Percentiles rank a stretch among this genome's conserved stretches.
Evolutionary conservation across 495 filamentous ascomycete species (phyloP).

Genomic region (Tuber indicum): DNA sequence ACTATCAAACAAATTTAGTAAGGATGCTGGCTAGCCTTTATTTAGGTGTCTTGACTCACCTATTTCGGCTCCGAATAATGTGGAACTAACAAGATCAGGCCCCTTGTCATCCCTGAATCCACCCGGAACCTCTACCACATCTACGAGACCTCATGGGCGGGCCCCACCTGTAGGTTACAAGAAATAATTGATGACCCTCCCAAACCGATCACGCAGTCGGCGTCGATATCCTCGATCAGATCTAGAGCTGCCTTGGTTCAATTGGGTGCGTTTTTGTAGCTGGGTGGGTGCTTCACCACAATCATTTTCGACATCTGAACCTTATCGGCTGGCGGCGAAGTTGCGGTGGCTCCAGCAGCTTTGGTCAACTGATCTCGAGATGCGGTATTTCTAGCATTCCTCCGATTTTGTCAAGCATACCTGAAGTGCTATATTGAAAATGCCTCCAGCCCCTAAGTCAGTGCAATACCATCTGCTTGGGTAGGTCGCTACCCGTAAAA

Average conservation of each 20-base stretch:
- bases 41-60: neutral
- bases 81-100: neutral
- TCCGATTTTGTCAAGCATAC: neutral
- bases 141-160: neutral
- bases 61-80: neutral
- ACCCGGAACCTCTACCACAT: constrained; percentile 47
- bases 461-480: constrained; percentile 8
- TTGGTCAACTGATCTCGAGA: constrained; percentile 36
- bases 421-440: constrained; percentile 42
- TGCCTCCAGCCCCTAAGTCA: constrained; percentile 43
- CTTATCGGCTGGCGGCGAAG: constrained; percentile 44
- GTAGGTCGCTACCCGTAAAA: neutral
- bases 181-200: constrained; percentile 22
- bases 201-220: constrained; percentile 56
- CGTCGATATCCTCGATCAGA: constrained; percentile 45
- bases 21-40: neutral
- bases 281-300: constrained; percentile 51
- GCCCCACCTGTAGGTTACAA: neutral
- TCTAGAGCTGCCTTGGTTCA: constrained; percentile 58
- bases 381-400: neutral
- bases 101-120: constrained; percentile 35
- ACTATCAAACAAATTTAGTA: neutral
- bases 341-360: constrained; percentile 43
- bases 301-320: constrained; percentile 42
- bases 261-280: constrained; percentile 55